phyloP scores from a whole-genome alignment of 257 asterid species.

The Solanum chaucha region DNA sequence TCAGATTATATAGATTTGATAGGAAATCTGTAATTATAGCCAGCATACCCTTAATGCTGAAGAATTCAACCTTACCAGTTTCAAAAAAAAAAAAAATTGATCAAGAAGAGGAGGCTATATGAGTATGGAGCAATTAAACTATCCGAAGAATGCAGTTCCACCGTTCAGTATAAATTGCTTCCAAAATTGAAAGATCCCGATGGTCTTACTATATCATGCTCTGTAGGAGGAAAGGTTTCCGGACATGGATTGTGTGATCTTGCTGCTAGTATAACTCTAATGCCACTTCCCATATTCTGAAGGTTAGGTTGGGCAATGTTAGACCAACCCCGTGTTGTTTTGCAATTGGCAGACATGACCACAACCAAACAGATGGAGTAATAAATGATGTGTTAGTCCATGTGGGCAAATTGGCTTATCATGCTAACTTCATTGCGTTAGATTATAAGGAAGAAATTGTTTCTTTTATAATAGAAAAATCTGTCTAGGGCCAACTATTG shows the following conservation, averaged over 20 bases:
- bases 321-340: background rate
- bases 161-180: background rate
- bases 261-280: background rate
- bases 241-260: background rate
- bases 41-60: too few relatives aligned
- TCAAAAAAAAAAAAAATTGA: background rate
- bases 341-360: background rate
- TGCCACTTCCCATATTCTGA: background rate
- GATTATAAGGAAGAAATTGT: background rate
- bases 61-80: too few relatives aligned
- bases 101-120: background rate
- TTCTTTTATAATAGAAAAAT: background rate
- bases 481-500: background rate
- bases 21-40: too few relatives aligned
- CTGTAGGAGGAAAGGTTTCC: background rate
- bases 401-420: background rate
- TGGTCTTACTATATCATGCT: background rate
- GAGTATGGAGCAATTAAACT: background rate
- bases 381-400: background rate
- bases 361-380: background rate
- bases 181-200: background rate
- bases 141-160: background rate
- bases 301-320: background rate
- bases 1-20: too few relatives aligned
- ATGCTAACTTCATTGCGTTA: background rate